These are phyloP conservation scores for Trichoderma sp. DNA, from an alignment of 2,329 filamentous ascomycete genomes.

Conservation along the genomic window DNA sequence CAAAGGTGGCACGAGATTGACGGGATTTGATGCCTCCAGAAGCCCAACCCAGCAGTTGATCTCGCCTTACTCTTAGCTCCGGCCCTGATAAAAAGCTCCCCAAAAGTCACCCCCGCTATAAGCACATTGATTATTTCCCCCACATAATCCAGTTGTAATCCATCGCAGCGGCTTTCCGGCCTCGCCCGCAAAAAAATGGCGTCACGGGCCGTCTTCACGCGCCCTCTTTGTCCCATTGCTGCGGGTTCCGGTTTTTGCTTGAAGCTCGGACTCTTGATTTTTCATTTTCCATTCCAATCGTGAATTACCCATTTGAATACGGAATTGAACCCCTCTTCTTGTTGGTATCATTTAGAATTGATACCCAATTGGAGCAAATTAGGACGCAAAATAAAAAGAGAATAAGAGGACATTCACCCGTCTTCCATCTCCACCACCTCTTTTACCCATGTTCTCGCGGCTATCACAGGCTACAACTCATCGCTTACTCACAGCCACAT, in stretches of 20 bases:
- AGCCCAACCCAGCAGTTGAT: background rate
- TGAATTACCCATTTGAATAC: background rate
- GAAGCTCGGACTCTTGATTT: background rate
- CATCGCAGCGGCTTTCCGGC: constrained; percentile 1
- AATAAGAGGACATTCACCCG: background rate
- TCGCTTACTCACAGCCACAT: constrained; percentile 44
- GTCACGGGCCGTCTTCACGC: constrained; percentile 19
- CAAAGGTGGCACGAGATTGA: background rate
- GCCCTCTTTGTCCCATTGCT: background rate
- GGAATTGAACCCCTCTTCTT: background rate
- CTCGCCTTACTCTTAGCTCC: background rate
- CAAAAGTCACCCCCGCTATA: constrained; percentile 13
- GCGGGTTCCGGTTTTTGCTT: background rate
- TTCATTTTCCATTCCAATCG: background rate
- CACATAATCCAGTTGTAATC: background rate
- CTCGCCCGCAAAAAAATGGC: constrained; percentile 16
- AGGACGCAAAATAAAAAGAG: background rate
- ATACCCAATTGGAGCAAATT: background rate
- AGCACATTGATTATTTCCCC: background rate
- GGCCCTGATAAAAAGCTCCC: background rate
- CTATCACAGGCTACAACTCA: constrained; percentile 74
- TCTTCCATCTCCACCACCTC: background rate
- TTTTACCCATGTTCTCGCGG: constrained; percentile 68
- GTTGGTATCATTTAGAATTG: no score
- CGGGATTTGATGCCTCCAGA: background rate